phyloP scores from a whole-genome alignment of 2,329 filamentous ascomycete species.

The Clarireedia sp. region DNA sequence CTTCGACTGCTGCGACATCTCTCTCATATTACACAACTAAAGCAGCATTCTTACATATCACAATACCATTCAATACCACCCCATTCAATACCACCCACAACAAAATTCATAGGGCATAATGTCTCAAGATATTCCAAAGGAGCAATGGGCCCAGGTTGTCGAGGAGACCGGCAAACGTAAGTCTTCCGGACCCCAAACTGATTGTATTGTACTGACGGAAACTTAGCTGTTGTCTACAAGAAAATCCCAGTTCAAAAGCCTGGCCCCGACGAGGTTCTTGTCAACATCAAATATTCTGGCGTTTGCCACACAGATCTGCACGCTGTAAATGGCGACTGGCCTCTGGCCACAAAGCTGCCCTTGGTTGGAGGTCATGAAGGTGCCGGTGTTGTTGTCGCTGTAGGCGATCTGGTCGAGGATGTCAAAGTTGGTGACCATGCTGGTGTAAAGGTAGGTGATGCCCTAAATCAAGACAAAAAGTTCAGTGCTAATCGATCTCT shows the following conservation, averaged over 20 bases:
- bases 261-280: slow-evolving; percentile 80
- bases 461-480: background rate
- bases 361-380: slow-evolving; percentile 77
- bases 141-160: slow-evolving; percentile 88
- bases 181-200: slow-evolving; percentile 26
- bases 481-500: slow-evolving; percentile 10
- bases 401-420: slow-evolving; percentile 68
- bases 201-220: slow-evolving; percentile 5
- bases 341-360: slow-evolving; percentile 71
- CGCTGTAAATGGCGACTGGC: slow-evolving; percentile 86
- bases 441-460: slow-evolving; percentile 56
- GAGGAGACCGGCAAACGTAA: slow-evolving; percentile 69
- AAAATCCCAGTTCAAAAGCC: slow-evolving; percentile 75
- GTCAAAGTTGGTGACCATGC: slow-evolving; percentile 76
- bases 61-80: background rate
- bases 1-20: background rate
- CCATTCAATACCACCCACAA: background rate
- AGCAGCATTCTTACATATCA: background rate
- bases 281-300: slow-evolving; percentile 85
- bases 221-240: slow-evolving; percentile 59
- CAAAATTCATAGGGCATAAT: slow-evolving; percentile 10
- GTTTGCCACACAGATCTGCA: slow-evolving; percentile 85
- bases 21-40: background rate
- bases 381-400: slow-evolving; percentile 75
- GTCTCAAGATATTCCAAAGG: slow-evolving; percentile 55